phyloP scores from a whole-genome alignment of 148 eudicot species.

The Polygonum aviculare region DNA sequence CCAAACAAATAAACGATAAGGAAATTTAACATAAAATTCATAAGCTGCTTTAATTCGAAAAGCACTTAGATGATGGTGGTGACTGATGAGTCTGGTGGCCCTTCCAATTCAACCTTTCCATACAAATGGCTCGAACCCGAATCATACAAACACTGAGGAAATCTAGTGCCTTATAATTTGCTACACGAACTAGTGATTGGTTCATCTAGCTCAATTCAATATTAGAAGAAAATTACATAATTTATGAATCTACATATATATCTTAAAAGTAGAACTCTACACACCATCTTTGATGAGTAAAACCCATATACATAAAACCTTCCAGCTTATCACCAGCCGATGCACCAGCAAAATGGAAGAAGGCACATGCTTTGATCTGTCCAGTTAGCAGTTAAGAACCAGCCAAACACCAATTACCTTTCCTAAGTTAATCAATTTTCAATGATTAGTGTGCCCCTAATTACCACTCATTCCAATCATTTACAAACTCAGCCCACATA shows the following conservation, averaged over 20 bases:
- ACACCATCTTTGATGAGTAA: not conserved
- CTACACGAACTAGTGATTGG: too few relatives aligned
- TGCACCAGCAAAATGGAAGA: not conserved
- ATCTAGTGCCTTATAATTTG: too few relatives aligned
- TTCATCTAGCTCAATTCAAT: too few relatives aligned
- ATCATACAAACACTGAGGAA: too few relatives aligned
- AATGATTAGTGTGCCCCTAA: not conserved
- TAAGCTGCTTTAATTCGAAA: too few relatives aligned
- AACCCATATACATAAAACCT: not conserved
- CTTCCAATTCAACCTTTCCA: too few relatives aligned
- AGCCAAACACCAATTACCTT: not conserved
- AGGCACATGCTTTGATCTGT: not conserved
- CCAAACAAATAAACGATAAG: not conserved
- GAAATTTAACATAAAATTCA: not conserved
- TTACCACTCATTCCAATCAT: conserved; percentile 78
- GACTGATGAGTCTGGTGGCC: too few relatives aligned
- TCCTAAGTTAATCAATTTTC: not conserved
- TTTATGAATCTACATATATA: not conserved
- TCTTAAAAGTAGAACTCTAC: not conserved
- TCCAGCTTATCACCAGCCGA: not conserved
- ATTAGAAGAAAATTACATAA: too few relatives aligned
- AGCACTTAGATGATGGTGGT: too few relatives aligned
- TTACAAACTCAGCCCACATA: conserved; percentile 75
- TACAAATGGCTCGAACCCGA: too few relatives aligned
- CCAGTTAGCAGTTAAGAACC: not conserved